Conservation (phyloP, 768 basidiomycete genomes). For the Tylopilus intermedius region DNA sequence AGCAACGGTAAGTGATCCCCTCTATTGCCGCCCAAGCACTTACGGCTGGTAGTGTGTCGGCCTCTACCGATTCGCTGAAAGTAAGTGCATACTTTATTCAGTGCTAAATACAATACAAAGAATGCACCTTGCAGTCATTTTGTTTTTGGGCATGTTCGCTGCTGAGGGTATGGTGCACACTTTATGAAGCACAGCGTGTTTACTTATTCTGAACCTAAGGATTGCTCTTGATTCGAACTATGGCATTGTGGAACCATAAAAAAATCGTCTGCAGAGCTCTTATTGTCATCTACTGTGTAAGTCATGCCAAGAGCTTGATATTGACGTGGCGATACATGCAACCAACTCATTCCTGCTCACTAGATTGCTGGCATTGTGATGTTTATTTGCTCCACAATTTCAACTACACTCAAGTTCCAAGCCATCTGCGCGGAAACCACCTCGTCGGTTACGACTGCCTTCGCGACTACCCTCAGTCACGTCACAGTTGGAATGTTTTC, state of each 20-base stretch:
- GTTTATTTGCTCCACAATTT: constrained; percentile 2
- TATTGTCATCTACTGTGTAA: background rate
- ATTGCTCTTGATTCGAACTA: constrained; percentile 11
- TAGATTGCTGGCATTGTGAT: constrained; percentile 2
- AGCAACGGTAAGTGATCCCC: background rate
- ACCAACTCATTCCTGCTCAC: no score
- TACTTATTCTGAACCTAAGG: constrained; percentile 1
- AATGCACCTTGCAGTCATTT: background rate
- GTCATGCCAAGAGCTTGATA: background rate
- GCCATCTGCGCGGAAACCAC: constrained; percentile 3
- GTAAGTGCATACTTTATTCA: background rate
- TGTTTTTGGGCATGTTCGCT: constrained; percentile 5
- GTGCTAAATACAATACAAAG: background rate
- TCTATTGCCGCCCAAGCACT: background rate
- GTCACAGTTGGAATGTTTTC: constrained; percentile 9
- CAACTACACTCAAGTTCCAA: constrained; percentile 4
- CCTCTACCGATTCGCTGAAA: constrained; percentile 7
- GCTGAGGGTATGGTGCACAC: constrained; percentile 4
- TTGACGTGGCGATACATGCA: background rate
- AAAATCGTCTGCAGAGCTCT: background rate
- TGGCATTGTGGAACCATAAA: constrained; percentile 6
- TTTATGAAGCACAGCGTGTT: background rate
- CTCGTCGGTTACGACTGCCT: background rate
- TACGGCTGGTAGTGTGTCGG: constrained; percentile 1
- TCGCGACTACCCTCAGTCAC: constrained; percentile 1